These are phyloP conservation scores for Tetragonia tetragonoides DNA, from an alignment of 148 eudicot species.

Conservation along the genomic window DNA sequence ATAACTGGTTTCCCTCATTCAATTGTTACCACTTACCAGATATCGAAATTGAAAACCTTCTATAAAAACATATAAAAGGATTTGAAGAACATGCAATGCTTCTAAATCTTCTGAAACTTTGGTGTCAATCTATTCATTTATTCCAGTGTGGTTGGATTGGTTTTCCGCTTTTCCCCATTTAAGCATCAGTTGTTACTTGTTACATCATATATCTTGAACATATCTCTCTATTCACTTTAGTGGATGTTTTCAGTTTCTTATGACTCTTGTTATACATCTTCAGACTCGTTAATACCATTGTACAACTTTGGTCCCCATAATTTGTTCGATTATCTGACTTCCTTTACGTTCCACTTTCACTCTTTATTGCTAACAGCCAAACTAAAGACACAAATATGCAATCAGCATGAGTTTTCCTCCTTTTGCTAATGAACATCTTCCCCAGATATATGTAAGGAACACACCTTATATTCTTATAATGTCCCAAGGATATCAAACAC, in stretches of 20 bases:
- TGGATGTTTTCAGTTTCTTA: neutral
- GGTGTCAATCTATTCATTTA: neutral
- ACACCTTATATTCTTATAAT: neutral
- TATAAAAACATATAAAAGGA: too few species aligned
- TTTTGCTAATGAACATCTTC: neutral
- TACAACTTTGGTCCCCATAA: neutral
- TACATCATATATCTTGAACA: too few species aligned
- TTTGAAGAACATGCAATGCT: neutral
- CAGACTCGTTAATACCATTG: neutral
- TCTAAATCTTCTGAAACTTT: neutral
- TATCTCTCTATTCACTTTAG: neutral
- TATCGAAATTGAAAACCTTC: neutral
- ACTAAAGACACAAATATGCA: neutral
- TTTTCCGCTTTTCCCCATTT: neutral
- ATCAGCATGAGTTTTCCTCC: neutral
- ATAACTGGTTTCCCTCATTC: neutral
- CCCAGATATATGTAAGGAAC: neutral
- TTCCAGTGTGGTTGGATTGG: neutral
- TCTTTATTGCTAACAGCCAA: neutral
- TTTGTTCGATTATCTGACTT: neutral
- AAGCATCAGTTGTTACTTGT: neutral
- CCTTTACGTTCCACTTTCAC: neutral
- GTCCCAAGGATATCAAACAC: neutral
- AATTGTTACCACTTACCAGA: neutral
- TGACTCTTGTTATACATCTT: neutral